These are phyloP conservation scores for Eucalyptus marginata DNA, from an alignment of 345 rosid species.

Conservation along the genomic window DNA sequence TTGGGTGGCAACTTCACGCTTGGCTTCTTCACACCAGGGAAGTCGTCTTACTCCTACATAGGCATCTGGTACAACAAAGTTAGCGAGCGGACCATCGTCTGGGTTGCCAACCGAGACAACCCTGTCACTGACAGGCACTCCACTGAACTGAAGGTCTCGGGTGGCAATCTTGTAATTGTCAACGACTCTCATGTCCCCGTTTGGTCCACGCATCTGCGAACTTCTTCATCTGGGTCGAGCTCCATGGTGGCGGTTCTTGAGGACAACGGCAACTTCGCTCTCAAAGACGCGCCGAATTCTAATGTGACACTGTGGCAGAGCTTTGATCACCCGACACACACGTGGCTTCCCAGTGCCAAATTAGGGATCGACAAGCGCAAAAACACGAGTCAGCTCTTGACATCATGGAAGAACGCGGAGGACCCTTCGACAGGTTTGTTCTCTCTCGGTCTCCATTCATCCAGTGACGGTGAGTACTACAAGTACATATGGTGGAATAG, in stretches of 20 bases:
- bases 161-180: constrained; percentile 57
- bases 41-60: constrained; percentile 46
- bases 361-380: constrained; percentile 31
- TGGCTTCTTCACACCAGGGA: constrained; percentile 62
- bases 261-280: constrained; percentile 54
- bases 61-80: constrained; percentile 55
- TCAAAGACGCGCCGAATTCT: constrained; percentile 12
- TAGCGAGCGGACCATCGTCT: constrained; percentile 24
- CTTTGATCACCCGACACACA: constrained; percentile 46
- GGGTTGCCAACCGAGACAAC: constrained; percentile 72
- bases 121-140: constrained; percentile 33
- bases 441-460: constrained; percentile 51
- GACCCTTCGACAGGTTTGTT: constrained; percentile 71
- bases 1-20: constrained; percentile 25
- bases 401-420: constrained; percentile 47
- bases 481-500: constrained; percentile 33
- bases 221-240: constrained; percentile 6
- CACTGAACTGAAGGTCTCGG: constrained; percentile 36
- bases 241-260: constrained; percentile 30
- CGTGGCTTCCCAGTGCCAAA: constrained; percentile 72
- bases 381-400: constrained; percentile 17
- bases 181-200: constrained; percentile 26
- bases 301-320: constrained; percentile 47
- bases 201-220: constrained; percentile 56
- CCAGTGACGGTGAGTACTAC: constrained; percentile 21